Evolutionary conservation across 2,329 filamentous ascomycete species (phyloP), one percentile per base, ranked within the genome.

Genomic region (Epichloe coenophiala): DNA sequence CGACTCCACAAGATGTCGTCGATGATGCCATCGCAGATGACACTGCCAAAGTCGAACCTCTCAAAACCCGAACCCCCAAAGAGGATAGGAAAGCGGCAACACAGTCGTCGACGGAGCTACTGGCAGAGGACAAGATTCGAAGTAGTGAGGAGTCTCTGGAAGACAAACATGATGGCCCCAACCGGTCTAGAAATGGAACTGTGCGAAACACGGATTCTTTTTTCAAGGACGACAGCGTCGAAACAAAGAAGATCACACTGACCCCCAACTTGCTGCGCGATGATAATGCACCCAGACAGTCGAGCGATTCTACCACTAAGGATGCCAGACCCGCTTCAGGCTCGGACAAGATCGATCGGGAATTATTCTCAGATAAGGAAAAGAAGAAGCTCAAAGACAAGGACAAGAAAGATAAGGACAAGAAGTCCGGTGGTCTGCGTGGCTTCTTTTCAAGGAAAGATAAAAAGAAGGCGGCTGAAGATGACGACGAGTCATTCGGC

Each of bases 201-300:
- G 78, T 95, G 43, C 80, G 91, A 56, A 94, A 94, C 63, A 91
- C 88, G 4, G 91, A 97, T 67, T 95, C 91, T 1, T 96, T 97
- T 97, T 96, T 96, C 74, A 95, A 89, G 66, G 93, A 97, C 61
- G 91, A 98, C 61, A 88, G 81, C 35, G 85, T 88, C 38, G 93
- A 97, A 67, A 96, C 93, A 3, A 89, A 94, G 67, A 97, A 97
- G 71, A 97, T 98, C 58, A 95, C 90, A 0, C 77, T 98, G 43
- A 98, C 93, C 3, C 93, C 93, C 1, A 95, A 95, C 58, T 70
- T 98, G 49, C 72, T 97, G 40, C 83, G 91, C 41, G 91, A 97
- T 57, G 90, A 96, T 58, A 76, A 73, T 56, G 68, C 73, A 40
- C 53, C 77, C 67, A 65, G 73, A 70, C 65, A 91, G 74, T 69